These are phyloP conservation scores for Metarhizium brunneum DNA, from an alignment of 2,329 filamentous ascomycete species.

Conservation along the genomic window DNA sequence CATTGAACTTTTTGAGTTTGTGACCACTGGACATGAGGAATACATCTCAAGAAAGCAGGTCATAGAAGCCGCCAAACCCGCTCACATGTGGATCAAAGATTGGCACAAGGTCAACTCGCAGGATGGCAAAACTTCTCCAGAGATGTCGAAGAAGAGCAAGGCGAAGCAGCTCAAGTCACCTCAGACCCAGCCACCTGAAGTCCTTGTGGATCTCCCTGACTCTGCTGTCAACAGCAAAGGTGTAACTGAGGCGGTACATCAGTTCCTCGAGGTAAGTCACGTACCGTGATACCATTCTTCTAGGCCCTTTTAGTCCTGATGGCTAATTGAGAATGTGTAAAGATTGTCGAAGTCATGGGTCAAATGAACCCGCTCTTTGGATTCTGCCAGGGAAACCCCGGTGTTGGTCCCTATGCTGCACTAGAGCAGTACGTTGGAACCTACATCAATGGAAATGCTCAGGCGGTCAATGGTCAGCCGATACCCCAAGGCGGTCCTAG, in stretches of 20 bases:
- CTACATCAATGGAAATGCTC: constrained; percentile 31
- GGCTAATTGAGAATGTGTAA: constrained; percentile 9
- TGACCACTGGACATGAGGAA: constrained; percentile 68
- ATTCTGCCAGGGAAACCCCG: constrained; percentile 46
- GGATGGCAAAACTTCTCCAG: constrained; percentile 51
- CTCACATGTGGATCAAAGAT: constrained; percentile 57
- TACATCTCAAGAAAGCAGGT: constrained; percentile 65
- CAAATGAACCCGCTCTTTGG: constrained; percentile 57
- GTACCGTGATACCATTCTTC: neutral
- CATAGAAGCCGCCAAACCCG: constrained; percentile 50
- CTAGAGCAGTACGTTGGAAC: constrained; percentile 50
- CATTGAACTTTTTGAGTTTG: constrained; percentile 78
- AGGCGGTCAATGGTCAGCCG: constrained; percentile 38
- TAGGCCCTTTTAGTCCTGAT: neutral
- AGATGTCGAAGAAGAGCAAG: constrained; percentile 60
- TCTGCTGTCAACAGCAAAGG: constrained; percentile 50
- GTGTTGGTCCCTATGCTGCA: constrained; percentile 46
- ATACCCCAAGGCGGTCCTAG: constrained; percentile 37
- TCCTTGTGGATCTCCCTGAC: constrained; percentile 46
- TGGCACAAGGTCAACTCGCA: constrained; percentile 50
- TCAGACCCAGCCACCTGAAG: constrained; percentile 47
- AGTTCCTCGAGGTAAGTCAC: constrained; percentile 50
- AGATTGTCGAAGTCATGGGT: constrained; percentile 58
- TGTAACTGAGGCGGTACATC: constrained; percentile 51
- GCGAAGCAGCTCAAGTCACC: constrained; percentile 50